Evolutionary conservation across 306 rosid genomes (phyloP), one percentile per base, ranked within the genome.

Genomic region (Quercus parvula): DNA sequence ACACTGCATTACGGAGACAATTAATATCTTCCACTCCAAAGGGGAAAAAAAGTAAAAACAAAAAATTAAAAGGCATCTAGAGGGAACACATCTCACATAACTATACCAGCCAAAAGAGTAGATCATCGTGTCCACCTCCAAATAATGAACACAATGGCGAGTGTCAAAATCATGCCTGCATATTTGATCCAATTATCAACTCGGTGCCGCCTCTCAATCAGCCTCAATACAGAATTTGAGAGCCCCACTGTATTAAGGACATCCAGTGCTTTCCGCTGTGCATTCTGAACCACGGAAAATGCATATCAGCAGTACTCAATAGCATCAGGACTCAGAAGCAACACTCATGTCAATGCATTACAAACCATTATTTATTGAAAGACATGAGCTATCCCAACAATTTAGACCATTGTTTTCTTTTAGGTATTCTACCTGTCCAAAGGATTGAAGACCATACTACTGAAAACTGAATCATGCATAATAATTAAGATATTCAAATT

Each of bases 251-350:
- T 90, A 77, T 94, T 92, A 19, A 95, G 89, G 27, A 94, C 85
- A 70, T 94, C 98, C 76, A 90, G 79, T 63, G 92, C 98, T 82
- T 94, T 92, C 79, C 97, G 83, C 59, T 94, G 98, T 35, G 97
- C 97, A 73, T 89, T 90, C 98, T 92, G 89, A 59, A 85, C 58
- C 67, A 83, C 62, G 66, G 71, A 72, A 75, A 17, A 15, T 20
- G 20, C 17, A 15, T 30, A 56, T 27, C 49, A 64, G 54, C 22
- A n/a, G 6, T 56, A 10, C 41, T n/a, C 4, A 56, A 11, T 17
- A 30, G 52, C 28, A 63, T 22, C 20, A 67, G 46, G 33, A 15
- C 63, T 17, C 20, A 55, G 12, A 4, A 41, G 41, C 44, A 46
- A 68, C n/a, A 75, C 24, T 49, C 62, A 75, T 68, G 49, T 56